Evolutionary conservation across 495 filamentous ascomycete species (phyloP).

Genomic region (Penicillium subrubescens): DNA sequence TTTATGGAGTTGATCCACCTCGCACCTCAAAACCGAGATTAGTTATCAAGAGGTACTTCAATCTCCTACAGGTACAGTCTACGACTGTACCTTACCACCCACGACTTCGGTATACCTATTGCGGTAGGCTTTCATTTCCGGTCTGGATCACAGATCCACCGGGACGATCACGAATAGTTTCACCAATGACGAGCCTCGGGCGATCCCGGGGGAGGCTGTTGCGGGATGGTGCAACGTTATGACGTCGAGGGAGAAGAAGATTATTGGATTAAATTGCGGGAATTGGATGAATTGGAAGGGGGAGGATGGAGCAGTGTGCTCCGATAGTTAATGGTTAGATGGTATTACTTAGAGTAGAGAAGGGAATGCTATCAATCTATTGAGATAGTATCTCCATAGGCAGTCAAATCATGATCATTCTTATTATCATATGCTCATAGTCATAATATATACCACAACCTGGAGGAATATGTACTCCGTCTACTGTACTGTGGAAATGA

Average conservation of each 20-base stretch:
- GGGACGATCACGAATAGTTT: neutral
- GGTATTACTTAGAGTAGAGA: neutral
- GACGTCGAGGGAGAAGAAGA: slow-evolving; percentile 29
- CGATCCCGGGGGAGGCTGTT: slow-evolving; percentile 20
- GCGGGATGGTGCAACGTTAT: slow-evolving; percentile 32
- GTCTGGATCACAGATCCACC: neutral
- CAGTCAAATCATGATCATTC: neutral
- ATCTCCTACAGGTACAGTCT: neutral
- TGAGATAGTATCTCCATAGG: neutral
- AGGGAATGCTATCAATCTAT: neutral
- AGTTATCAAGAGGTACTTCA: neutral
- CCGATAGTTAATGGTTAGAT: slow-evolving; percentile 4
- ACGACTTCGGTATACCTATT: too few relatives aligned
- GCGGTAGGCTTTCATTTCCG: neutral
- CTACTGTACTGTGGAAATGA: neutral
- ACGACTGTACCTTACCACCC: neutral
- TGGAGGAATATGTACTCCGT: neutral
- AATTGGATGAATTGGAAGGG: neutral
- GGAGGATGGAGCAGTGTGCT: slow-evolving; percentile 19
- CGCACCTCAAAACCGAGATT: neutral
- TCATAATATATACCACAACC: neutral
- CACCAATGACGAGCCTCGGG: slow-evolving; percentile 20
- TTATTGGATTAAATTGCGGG: neutral
- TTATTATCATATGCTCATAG: neutral
- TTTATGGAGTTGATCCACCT: slow-evolving; percentile 14